Base-by-base conservation (phyloP, 345 rosid species). In the Noccaea bulbosa region DNA sequence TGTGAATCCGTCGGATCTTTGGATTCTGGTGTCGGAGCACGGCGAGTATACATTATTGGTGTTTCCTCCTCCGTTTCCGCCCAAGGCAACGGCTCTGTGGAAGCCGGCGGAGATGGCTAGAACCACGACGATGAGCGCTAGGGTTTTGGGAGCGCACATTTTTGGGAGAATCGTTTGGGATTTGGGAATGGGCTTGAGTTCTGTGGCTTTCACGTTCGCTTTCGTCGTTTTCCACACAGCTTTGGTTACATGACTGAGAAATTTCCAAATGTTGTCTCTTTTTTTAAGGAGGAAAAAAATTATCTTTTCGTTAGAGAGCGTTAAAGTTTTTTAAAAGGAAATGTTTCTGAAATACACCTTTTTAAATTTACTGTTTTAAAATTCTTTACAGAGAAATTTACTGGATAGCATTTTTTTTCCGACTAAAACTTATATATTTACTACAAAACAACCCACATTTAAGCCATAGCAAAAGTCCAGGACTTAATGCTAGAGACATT, bases 1-100 rank as follows among this genome's bases (percentile, higher is more conserved):
- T 4, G 85, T 86, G 83, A 89, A 92, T 2, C 91, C 96, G 27
- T 92, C 98, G n/a, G 83, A 79, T 41, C 74, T 69, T 77, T 85
- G 84, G n/a, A 92, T 81, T 40, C 43, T 86, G n/a, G 96, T 78
- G 76, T 92, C 98, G 24, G 64, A 46, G 78, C 98, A 92, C 6
- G 98, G 96, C 1, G 77, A 74, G 83, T 64, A 88, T 11, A 82
- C 80, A 40, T 39, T 35, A 64, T 88, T 90, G 4, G 77, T 79
- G 79, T 79, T 76, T 53, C 15, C 54, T 32, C 60, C 71, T 20
- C 54, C 76, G 34, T 9, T 14, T 14, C 48, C 48, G 2, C 35
- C 60, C 3, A 38, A 15, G 12, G 66, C 77, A 0, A 33, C 32
- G 11, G 30, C 7, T 8, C 16, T 37, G 6, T 55, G 53, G 46